Evolutionary conservation across 805 yeast genomes (phyloP).

Genomic region (Kluyveromyces starmeri): DNA sequence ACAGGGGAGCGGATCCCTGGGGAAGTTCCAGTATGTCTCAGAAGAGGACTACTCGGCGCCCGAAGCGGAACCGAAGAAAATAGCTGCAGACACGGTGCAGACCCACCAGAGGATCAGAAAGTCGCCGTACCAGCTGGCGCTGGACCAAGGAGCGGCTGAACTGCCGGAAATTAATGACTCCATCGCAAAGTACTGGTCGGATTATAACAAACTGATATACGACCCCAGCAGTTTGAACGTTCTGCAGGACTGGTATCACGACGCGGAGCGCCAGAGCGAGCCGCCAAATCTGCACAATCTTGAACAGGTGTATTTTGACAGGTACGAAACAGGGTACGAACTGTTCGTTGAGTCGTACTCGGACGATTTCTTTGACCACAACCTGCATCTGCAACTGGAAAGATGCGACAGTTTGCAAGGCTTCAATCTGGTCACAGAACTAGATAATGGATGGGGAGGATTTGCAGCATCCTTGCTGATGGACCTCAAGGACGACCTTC

Average conservation of each 20-base stretch:
- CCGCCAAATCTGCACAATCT: slow-evolving; percentile 23
- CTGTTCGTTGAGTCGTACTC: slow-evolving; percentile 40
- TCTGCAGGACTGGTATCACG: slow-evolving; percentile 50
- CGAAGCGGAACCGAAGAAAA: slow-evolving; percentile 8
- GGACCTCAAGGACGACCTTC: slow-evolving; percentile 60
- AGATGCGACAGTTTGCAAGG: slow-evolving; percentile 70
- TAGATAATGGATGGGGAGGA: slow-evolving; percentile 84
- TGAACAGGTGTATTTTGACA: slow-evolving; percentile 31
- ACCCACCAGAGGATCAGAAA: slow-evolving; percentile 34
- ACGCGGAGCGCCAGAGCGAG: slow-evolving; percentile 18
- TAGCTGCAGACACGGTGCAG: slow-evolving; percentile 22
- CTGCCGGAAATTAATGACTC: slow-evolving; percentile 30
- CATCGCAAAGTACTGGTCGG: slow-evolving; percentile 68
- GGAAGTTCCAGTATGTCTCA: slow-evolving; percentile 41
- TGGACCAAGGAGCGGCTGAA: slow-evolving; percentile 39
- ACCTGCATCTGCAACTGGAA: slow-evolving; percentile 58
- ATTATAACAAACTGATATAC: slow-evolving; percentile 59
- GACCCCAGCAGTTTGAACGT: slow-evolving; percentile 50
- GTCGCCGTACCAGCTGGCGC: slow-evolving; percentile 53
- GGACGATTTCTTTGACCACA: slow-evolving; percentile 49
- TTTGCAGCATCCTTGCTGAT: slow-evolving; percentile 43
- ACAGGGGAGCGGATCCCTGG: slow-evolving; percentile 68
- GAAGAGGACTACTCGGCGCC: slow-evolving; percentile 14
- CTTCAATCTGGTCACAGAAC: slow-evolving; percentile 56
- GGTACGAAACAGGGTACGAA: slow-evolving; percentile 46